Evolutionary conservation across 345 rosid species (phyloP).

Genomic region (Populus davidiana): DNA sequence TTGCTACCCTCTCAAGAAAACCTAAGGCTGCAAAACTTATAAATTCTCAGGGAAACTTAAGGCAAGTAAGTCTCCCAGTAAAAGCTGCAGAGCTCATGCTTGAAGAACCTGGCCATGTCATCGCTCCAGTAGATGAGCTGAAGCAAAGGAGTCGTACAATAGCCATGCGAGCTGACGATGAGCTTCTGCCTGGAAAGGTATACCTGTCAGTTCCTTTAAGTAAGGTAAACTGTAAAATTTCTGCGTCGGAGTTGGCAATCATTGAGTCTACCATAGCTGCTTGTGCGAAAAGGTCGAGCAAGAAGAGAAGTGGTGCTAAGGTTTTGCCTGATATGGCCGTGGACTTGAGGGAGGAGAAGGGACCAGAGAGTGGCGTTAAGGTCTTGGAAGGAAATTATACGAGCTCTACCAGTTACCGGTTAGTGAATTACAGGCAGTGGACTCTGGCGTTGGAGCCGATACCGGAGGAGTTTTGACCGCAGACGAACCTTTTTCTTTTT

Average conservation of each 20-base stretch:
- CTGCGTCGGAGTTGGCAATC: constrained; percentile 23
- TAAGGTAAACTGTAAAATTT: constrained; percentile 26
- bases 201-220: constrained; percentile 30
- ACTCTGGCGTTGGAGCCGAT: constrained; percentile 42
- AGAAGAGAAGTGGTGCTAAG: constrained; percentile 25
- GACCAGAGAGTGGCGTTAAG: neutral
- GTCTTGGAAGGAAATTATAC: neutral
- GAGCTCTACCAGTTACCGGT: constrained; percentile 7
- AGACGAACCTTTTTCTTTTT: neutral
- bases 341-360: neutral
- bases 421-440: constrained; percentile 24
- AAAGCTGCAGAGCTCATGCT: constrained; percentile 54
- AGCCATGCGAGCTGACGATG: constrained; percentile 44
- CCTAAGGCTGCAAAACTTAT: too few species aligned
- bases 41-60: too few species aligned
- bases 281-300: constrained; percentile 12
- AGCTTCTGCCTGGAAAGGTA: constrained; percentile 31
- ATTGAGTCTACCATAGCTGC: constrained; percentile 15
- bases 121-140: constrained; percentile 27
- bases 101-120: constrained; percentile 42
- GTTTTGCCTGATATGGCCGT: constrained; percentile 26
- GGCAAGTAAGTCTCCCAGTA: constrained; percentile 21
- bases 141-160: constrained; percentile 19
- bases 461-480: constrained; percentile 21
- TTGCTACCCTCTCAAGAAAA: too few species aligned